A percentile compares a stretch with the other conserved stretches of the same genome.
These are phyloP conservation scores for Exophiala lecanii-corni DNA, from an alignment of 2,329 filamentous ascomycete species.

Conservation along the genomic window DNA sequence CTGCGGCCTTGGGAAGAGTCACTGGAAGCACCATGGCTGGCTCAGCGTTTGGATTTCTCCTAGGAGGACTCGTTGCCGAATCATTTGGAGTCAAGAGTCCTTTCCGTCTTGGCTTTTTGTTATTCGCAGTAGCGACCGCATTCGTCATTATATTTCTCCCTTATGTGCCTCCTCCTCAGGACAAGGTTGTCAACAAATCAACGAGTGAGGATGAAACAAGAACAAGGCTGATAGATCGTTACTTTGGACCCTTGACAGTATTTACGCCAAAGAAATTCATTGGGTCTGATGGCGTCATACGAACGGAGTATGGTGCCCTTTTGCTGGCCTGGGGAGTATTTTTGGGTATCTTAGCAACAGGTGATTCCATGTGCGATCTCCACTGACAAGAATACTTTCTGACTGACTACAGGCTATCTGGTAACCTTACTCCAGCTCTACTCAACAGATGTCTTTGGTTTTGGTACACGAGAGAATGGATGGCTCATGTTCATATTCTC, in stretches of 20 bases:
- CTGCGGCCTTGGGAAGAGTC: slow-evolving; percentile 60
- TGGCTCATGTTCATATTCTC: slow-evolving; percentile 55
- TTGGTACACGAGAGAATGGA: slow-evolving; percentile 53
- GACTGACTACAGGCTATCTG: slow-evolving; percentile 47
- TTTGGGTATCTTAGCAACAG: slow-evolving; percentile 63
- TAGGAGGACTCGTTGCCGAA: slow-evolving; percentile 62
- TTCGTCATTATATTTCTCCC: slow-evolving; percentile 43
- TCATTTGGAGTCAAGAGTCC: slow-evolving; percentile 59
- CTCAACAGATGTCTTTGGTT: slow-evolving; percentile 52
- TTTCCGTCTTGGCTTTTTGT: slow-evolving; percentile 58
- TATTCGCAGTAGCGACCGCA: slow-evolving; percentile 45
- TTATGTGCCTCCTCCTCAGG: slow-evolving; percentile 43
- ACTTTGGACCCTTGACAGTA: slow-evolving; percentile 55
- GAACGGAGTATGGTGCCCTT: slow-evolving; percentile 57
- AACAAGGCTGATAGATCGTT: slow-evolving; percentile 26
- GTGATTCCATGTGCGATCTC: slow-evolving; percentile 4
- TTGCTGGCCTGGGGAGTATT: slow-evolving; percentile 64
- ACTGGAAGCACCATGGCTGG: slow-evolving; percentile 66
- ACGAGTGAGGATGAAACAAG: slow-evolving; percentile 28
- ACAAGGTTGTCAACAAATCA: neutral
- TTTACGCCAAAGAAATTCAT: slow-evolving; percentile 56
- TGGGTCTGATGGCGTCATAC: slow-evolving; percentile 46
- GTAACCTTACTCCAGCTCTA: slow-evolving; percentile 58
- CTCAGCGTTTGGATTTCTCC: slow-evolving; percentile 58
- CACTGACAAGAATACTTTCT: neutral